Conservation (phyloP, 441 rosid genomes). For the Hura crepitans region DNA sequence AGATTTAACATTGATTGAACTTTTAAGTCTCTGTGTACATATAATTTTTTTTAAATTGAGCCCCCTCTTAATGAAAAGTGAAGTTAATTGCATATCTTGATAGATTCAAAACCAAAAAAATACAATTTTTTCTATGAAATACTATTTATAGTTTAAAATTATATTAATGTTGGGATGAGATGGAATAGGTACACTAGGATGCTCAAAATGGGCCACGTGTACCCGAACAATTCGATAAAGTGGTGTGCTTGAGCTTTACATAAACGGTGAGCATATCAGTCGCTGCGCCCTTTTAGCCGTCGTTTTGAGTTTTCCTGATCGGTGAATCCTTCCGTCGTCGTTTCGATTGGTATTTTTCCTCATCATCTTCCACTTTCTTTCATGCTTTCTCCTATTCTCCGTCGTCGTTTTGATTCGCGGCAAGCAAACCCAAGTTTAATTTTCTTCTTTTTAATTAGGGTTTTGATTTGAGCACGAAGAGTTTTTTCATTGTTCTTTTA, state of each 20-base stretch:
- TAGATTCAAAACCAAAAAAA: too few species aligned
- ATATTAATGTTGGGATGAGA: not conserved
- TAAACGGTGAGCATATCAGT: conserved; percentile 8
- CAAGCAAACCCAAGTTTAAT: not conserved
- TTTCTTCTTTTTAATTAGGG: not conserved
- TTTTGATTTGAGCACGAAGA: not conserved
- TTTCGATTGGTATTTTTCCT: conserved; percentile 6
- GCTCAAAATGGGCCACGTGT: conserved; percentile 10
- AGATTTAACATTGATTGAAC: too few species aligned
- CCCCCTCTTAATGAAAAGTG: too few species aligned
- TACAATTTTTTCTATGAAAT: too few species aligned
- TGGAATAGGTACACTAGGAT: not conserved
- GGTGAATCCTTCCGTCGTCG: conserved; percentile 25
- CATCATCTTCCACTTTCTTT: not conserved
- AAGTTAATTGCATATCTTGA: too few species aligned
- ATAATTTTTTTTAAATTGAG: too few species aligned
- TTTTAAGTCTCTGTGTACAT: too few species aligned
- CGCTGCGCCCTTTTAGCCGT: conserved; percentile 17
- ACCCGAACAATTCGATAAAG: conserved; percentile 1
- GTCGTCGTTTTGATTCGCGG: not conserved
- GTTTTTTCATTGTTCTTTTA: not conserved
- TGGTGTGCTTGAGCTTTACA: not conserved
- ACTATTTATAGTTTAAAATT: too few species aligned
- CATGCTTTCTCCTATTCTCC: not conserved
- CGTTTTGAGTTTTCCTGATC: conserved; percentile 23